These are phyloP conservation scores for Fusarium sterilihyphosum DNA, from an alignment of 2,329 filamentous ascomycete species.

Conservation along the genomic window DNA sequence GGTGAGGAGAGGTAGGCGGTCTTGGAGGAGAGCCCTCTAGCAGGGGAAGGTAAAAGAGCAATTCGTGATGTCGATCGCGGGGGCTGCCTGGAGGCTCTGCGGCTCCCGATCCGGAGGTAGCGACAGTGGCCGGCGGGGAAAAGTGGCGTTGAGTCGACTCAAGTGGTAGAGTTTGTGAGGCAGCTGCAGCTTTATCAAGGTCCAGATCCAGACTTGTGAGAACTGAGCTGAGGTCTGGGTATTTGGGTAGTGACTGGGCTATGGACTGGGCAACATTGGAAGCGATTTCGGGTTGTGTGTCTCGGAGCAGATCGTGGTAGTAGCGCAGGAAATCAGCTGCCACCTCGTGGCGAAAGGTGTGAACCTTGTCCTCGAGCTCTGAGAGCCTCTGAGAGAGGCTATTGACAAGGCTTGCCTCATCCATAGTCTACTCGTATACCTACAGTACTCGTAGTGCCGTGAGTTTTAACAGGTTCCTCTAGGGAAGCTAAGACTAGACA, in stretches of 20 bases:
- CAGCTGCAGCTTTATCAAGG: constrained; percentile 43
- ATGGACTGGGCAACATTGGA: constrained; percentile 59
- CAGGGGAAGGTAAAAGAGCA: constrained; percentile 72
- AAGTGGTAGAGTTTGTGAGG: constrained; percentile 48
- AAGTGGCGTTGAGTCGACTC: constrained; percentile 47
- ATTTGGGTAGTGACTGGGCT: constrained; percentile 55
- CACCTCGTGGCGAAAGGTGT: constrained; percentile 66
- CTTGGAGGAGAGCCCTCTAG: constrained; percentile 58
- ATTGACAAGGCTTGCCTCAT: constrained; percentile 58
- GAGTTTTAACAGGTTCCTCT: constrained; percentile 45
- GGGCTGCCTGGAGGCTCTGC: constrained; percentile 53
- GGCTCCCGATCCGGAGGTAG: constrained; percentile 43
- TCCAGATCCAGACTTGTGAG: constrained; percentile 50
- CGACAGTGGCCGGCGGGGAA: constrained; percentile 43
- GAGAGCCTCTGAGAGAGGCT: constrained; percentile 64
- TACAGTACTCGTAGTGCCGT: constrained; percentile 25
- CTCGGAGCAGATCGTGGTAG: constrained; percentile 60
- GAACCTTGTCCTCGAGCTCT: constrained; percentile 67
- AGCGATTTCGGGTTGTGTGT: constrained; percentile 58
- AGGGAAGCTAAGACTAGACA: constrained; percentile 45
- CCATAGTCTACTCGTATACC: constrained; percentile 43
- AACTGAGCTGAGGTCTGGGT: constrained; percentile 55
- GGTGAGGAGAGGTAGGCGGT: constrained; percentile 33
- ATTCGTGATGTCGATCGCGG: constrained; percentile 67
- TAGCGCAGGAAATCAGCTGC: constrained; percentile 66